A percentile compares a stretch with the other conserved stretches of the same genome.
These are phyloP conservation scores for Scheffersomyces illinoinensis DNA, from an alignment of 1,139 yeast genomes.

Conservation along the genomic window DNA sequence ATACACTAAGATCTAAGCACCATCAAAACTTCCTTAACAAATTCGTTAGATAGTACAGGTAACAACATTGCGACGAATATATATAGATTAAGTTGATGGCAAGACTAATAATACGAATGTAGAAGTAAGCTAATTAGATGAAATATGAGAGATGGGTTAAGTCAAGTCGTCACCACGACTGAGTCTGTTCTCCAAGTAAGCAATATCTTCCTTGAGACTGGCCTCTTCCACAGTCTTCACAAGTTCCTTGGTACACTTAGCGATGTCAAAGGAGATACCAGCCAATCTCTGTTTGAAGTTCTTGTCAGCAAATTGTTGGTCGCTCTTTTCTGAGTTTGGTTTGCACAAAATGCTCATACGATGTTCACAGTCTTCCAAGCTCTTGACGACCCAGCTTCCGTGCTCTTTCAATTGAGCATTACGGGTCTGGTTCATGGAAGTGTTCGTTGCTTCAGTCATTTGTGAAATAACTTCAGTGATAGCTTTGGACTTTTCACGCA, in stretches of 20 bases:
- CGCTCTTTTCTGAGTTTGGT: slow-evolving; percentile 48
- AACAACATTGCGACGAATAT: not conserved
- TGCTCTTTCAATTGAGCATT: slow-evolving; percentile 83
- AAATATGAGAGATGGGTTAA: slow-evolving; percentile 7
- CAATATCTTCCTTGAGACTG: slow-evolving; percentile 77
- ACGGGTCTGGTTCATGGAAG: slow-evolving; percentile 86
- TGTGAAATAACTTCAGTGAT: slow-evolving; percentile 76
- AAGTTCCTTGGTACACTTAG: slow-evolving; percentile 91
- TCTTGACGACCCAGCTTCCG: slow-evolving; percentile 87
- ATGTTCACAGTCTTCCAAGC: slow-evolving; percentile 79
- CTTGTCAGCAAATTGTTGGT: slow-evolving; percentile 77
- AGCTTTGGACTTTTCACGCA: slow-evolving; percentile 70
- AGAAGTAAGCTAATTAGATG: not conserved
- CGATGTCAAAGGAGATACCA: slow-evolving; percentile 93
- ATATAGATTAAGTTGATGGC: not conserved
- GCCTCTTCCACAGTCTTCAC: slow-evolving; percentile 97
- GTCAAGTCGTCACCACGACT: slow-evolving; percentile 39
- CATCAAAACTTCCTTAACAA: slow-evolving; percentile 72
- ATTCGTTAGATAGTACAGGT: slow-evolving; percentile 47
- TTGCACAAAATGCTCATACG: slow-evolving; percentile 71
- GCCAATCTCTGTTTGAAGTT: slow-evolving; percentile 91
- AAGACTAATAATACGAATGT: slow-evolving; percentile 1
- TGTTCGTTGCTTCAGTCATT: slow-evolving; percentile 89
- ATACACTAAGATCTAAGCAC: slow-evolving; percentile 64
- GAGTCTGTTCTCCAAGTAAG: slow-evolving; percentile 48